Evolutionary conservation across 441 rosid genomes (phyloP).

Genomic region (Isatis lusitanica): DNA sequence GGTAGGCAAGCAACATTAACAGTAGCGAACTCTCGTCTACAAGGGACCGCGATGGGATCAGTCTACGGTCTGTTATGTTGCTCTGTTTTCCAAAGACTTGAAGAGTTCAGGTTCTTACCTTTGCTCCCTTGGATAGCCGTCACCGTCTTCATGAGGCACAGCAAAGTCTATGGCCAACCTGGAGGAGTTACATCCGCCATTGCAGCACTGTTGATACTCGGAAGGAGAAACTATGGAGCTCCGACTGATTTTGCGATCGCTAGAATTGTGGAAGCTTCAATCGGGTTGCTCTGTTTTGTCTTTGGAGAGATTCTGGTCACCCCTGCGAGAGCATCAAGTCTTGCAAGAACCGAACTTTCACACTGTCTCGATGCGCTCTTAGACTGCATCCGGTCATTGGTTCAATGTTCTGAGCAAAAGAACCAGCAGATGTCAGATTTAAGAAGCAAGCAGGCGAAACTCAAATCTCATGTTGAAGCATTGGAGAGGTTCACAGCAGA

Average conservation of each 20-base stretch:
- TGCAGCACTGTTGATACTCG: constrained; percentile 68
- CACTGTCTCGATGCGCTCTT: constrained; percentile 39
- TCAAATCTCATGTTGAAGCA: constrained; percentile 39
- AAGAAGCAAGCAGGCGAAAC: constrained; percentile 42
- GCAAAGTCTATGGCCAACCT: constrained; percentile 71
- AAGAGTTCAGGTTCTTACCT: constrained; percentile 52
- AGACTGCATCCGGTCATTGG: constrained; percentile 38
- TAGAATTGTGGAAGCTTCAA: constrained; percentile 59
- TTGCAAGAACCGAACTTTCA: constrained; percentile 58
- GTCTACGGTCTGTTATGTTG: constrained; percentile 68
- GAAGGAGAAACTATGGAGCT: constrained; percentile 60
- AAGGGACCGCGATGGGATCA: constrained; percentile 83
- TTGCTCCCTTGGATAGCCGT: constrained; percentile 75
- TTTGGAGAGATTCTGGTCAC: constrained; percentile 48
- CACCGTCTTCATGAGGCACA: constrained; percentile 64
- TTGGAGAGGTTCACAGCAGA: constrained; percentile 51
- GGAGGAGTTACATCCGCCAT: constrained; percentile 66
- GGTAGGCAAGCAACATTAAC: constrained; percentile 70
- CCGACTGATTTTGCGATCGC: constrained; percentile 69
- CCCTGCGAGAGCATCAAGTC: constrained; percentile 61
- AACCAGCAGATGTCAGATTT: constrained; percentile 32
- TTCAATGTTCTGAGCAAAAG: constrained; percentile 36
- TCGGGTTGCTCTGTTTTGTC: constrained; percentile 61
- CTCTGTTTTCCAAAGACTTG: constrained; percentile 44
- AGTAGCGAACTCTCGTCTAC: constrained; percentile 67